These are phyloP conservation scores for Anisodus tanguticus DNA, from an alignment of 257 asterid species.

Conservation along the genomic window DNA sequence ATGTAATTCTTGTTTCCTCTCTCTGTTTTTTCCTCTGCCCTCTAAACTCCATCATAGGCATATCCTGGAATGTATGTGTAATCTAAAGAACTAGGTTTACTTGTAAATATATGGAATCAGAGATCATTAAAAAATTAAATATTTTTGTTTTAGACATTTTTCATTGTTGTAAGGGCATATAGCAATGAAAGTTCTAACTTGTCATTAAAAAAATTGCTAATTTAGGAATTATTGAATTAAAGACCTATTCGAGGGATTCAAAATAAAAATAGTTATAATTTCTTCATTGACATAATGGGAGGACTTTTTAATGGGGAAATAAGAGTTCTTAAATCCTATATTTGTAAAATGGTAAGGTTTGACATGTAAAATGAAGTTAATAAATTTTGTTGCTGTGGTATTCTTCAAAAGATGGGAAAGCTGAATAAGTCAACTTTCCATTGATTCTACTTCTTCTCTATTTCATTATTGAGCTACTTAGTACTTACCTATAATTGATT, in stretches of 20 bases:
- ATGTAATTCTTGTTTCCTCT: background rate
- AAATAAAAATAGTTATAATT: too few relatives aligned
- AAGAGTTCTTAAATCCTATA: too few relatives aligned
- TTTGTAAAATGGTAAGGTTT: too few relatives aligned
- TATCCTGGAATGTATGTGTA: slow-evolving; percentile 13
- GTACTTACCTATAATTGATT: background rate
- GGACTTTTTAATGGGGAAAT: too few relatives aligned
- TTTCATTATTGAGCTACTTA: background rate
- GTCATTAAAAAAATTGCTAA: background rate
- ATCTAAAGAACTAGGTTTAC: background rate
- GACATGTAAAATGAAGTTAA: too few relatives aligned
- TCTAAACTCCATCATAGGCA: background rate
- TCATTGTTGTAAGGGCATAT: background rate
- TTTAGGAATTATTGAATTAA: background rate
- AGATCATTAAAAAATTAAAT: background rate
- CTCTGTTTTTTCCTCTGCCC: background rate
- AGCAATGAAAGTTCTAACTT: background rate
- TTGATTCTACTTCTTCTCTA: background rate
- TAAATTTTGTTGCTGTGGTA: background rate
- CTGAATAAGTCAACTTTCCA: background rate
- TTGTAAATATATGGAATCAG: slow-evolving; percentile 28
- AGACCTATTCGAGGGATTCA: background rate
- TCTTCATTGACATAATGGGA: too few relatives aligned
- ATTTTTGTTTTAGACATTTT: background rate
- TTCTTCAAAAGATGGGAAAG: background rate